Evolutionary conservation across 179 eudicot species (phyloP).

Genomic region (Spergularia azorica): DNA sequence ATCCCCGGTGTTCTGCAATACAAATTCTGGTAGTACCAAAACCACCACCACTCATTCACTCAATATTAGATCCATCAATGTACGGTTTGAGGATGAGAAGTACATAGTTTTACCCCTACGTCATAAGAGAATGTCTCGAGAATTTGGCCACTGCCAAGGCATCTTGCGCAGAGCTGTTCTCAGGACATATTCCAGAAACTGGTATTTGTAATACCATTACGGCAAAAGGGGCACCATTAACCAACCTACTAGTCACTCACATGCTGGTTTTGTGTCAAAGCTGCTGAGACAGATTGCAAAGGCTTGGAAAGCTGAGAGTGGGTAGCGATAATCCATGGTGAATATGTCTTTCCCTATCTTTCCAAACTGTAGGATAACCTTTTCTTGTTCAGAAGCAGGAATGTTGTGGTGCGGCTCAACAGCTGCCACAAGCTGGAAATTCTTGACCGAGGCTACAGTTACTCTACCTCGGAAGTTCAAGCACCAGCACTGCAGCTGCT

Average conservation of each 20-base stretch:
- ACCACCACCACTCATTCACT: not conserved
- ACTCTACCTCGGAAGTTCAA: slow-evolving; percentile 85
- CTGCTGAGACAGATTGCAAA: slow-evolving; percentile 94
- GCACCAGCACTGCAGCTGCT: slow-evolving; percentile 96
- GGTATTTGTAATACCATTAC: not conserved
- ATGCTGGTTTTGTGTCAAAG: slow-evolving; percentile 94
- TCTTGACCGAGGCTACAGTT: slow-evolving; percentile 91
- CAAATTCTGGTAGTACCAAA: slow-evolving; percentile 8
- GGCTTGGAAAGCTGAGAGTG: slow-evolving; percentile 92
- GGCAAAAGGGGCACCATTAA: not conserved
- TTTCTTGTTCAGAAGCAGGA: slow-evolving; percentile 68
- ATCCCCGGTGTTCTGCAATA: slow-evolving; percentile 22
- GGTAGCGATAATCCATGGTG: slow-evolving; percentile 94
- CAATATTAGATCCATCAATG: not conserved
- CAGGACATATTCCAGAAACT: slow-evolving; percentile 6
- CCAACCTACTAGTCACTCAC: slow-evolving; percentile 50
- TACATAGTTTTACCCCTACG: not conserved
- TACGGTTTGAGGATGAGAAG: not conserved
- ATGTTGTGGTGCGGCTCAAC: slow-evolving; percentile 74
- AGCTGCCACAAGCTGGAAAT: slow-evolving; percentile 92
- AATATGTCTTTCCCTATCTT: slow-evolving; percentile 90
- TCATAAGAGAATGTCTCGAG: not conserved
- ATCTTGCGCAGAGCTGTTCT: not conserved
- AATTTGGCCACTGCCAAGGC: not conserved
- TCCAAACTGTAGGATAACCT: slow-evolving; percentile 87